phyloP scores from a whole-genome alignment of 306 rosid genomes.

The Trifolium repens region DNA sequence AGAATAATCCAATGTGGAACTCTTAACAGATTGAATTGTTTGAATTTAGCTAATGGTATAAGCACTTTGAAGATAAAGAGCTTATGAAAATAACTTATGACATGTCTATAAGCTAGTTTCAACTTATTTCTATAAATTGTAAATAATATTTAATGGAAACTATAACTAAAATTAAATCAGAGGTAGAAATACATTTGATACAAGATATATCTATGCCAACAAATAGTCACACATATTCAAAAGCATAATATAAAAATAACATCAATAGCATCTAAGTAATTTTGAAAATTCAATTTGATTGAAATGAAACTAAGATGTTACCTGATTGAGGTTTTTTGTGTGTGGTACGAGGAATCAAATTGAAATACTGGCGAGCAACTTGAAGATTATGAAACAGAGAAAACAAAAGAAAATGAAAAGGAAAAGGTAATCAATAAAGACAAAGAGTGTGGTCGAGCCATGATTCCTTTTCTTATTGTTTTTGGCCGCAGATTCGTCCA shows the following conservation, averaged over 20 bases:
- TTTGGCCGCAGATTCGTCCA: constrained; percentile 45
- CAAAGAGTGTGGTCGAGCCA: constrained; percentile 65
- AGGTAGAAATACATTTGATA: too few species aligned
- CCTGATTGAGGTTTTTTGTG: constrained; percentile 38
- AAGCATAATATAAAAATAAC: not conserved
- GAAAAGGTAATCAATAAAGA: constrained; percentile 76
- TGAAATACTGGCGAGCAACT: constrained; percentile 40
- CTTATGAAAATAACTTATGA: too few species aligned
- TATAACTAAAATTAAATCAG: too few species aligned
- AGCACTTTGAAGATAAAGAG: too few species aligned
- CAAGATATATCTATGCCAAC: too few species aligned
- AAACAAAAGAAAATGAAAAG: constrained; percentile 61
- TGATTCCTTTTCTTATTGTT: constrained; percentile 59
- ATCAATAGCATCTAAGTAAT: not conserved
- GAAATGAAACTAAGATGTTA: constrained; percentile 16
- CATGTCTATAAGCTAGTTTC: too few species aligned
- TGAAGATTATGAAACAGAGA: constrained; percentile 65
- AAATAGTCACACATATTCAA: too few species aligned
- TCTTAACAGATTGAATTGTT: too few species aligned
- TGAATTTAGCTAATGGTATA: too few species aligned
- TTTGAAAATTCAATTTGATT: not conserved
- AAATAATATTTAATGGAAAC: too few species aligned
- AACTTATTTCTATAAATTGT: too few species aligned
- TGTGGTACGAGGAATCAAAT: constrained; percentile 45
- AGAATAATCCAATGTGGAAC: too few species aligned